Percentiles rank a stretch among this genome's conserved stretches.
Evolutionary conservation across 371 early-diverging fungal genomes (phyloP).

Genomic region (Funneliformis caledonium): DNA sequence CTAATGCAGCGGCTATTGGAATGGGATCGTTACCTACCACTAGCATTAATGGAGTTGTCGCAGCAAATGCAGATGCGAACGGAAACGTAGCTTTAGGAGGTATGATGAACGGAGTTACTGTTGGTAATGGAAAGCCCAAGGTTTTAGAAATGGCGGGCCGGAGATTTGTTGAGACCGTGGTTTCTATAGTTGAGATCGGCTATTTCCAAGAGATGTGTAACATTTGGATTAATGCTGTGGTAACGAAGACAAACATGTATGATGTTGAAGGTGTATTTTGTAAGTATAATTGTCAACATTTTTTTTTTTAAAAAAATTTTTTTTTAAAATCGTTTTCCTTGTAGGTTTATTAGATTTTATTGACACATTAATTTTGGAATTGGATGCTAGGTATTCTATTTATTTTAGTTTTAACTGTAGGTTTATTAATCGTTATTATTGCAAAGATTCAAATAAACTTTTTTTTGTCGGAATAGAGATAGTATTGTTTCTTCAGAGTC

Average conservation of each 20-base stretch:
- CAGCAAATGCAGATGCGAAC: conserved; percentile 40
- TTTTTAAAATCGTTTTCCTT: conserved; percentile 22
- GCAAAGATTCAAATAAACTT: conserved; percentile 36
- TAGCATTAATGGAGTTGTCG: conserved; percentile 12
- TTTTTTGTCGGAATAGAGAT: background rate
- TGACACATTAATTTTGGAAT: conserved; percentile 52
- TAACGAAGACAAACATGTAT: conserved; percentile 55
- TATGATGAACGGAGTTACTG: background rate
- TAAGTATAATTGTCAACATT: conserved; percentile 37
- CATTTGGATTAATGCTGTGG: conserved; percentile 58
- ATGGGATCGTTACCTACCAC: conserved; percentile 8
- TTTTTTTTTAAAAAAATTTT: background rate
- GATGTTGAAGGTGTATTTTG: conserved; percentile 61
- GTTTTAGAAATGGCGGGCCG: conserved; percentile 57
- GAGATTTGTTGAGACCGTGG: conserved; percentile 60
- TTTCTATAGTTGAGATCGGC: conserved; percentile 50
- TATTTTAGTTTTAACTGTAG: background rate
- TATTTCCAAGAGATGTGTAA: conserved; percentile 61
- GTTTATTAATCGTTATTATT: background rate
- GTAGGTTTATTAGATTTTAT: conserved; percentile 54
- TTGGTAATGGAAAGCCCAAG: conserved; percentile 54
- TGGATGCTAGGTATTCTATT: conserved; percentile 48
- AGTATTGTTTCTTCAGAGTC: conserved; percentile 26
- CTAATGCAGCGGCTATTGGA: conserved; percentile 41
- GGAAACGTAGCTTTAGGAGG: conserved; percentile 25